Conservation (phyloP, 768 basidiomycete species). For the Hypsizygus marmoreus region DNA sequence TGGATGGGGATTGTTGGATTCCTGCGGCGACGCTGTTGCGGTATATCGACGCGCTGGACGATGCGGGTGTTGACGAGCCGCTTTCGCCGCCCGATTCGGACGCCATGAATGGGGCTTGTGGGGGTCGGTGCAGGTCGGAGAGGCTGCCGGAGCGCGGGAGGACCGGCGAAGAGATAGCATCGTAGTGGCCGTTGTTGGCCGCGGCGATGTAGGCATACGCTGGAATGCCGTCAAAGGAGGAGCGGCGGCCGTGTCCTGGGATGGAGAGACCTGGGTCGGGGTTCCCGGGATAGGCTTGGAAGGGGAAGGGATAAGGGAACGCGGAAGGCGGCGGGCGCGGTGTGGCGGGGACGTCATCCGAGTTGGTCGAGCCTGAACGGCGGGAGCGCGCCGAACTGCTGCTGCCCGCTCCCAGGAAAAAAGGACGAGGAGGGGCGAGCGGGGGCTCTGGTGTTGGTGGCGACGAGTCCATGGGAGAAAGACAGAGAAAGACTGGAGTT, state of each 20-base stretch:
- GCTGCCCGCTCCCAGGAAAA: constrained; percentile 20
- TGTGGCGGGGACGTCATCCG: constrained; percentile 2
- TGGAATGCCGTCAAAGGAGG: constrained; percentile 36
- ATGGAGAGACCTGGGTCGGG: constrained; percentile 56
- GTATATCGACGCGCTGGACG: no score
- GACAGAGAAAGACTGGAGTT: no score
- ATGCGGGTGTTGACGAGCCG: no score
- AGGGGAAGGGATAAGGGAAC: constrained; percentile 49
- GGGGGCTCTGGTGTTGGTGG: not conserved
- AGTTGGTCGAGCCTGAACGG: constrained; percentile 20
- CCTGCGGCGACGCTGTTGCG: constrained; percentile 44
- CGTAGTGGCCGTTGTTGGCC: constrained; percentile 14
- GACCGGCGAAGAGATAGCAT: constrained; percentile 1
- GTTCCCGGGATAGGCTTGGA: constrained; percentile 66
- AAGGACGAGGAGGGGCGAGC: constrained; percentile 26
- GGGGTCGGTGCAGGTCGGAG: constrained; percentile 37
- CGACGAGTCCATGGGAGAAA: no score
- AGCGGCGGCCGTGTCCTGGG: constrained; percentile 40
- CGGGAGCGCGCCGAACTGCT: constrained; percentile 14
- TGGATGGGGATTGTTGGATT: constrained; percentile 23
- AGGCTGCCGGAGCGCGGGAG: constrained; percentile 23
- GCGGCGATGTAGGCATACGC: constrained; percentile 24
- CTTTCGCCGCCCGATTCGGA: constrained; percentile 24
- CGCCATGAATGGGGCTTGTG: constrained; percentile 49
- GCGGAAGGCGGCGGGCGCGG: constrained; percentile 31